Evolutionary conservation across 2,329 filamentous ascomycete species (phyloP), one percentile per base, ranked within the genome.

Genomic region (Fusarium oxysporum): DNA sequence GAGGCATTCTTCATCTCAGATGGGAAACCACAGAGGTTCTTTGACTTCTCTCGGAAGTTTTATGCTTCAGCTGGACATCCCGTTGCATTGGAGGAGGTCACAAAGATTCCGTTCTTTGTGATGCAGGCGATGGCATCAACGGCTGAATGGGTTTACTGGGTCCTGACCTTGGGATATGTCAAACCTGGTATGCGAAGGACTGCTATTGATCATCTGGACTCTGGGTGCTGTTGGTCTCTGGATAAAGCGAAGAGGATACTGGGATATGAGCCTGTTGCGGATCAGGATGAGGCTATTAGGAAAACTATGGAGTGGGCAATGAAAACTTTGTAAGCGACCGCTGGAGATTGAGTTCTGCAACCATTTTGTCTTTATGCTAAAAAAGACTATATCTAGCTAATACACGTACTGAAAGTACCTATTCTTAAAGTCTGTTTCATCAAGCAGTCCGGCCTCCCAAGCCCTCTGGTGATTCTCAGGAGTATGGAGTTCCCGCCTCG

Each of bases 361-460:
- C 7, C 17, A 8, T 2, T 35, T 4, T 37, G 9, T 17, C 8
- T 10, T 10, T 37, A 17, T 37, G 8, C 35, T 9, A 17, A 37
- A 17, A 10, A 6, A 37, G 35, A 37, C 8, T 7, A 1, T 32
- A 30, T 1, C 2, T 19, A 30, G 21, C 19, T 48, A 73, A 19
- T 72, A 72, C 0, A 73, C 58, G 2, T 72, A 73, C 60, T 65
- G 57, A 6, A 73, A 73, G 23, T 68, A 62, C n/a, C 62, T 60
- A 16, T 73, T 72, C n/a, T 68, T 53, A 6, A 65, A 51, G n/a
- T 73, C 70, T 0, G 71, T 73, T 51, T 73, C 66, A 23, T 73
- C 70, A 8, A 73, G 43, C 7, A 73, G 35, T 0, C 58, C 71
- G 5, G 50, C 55, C n/a, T 69, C 54, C 62, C 55, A 73, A 16